Evolutionary conservation across 2,329 filamentous ascomycete genomes (phyloP), one percentile per base, ranked within the genome.

Genomic region (Alternaria consortialis): DNA sequence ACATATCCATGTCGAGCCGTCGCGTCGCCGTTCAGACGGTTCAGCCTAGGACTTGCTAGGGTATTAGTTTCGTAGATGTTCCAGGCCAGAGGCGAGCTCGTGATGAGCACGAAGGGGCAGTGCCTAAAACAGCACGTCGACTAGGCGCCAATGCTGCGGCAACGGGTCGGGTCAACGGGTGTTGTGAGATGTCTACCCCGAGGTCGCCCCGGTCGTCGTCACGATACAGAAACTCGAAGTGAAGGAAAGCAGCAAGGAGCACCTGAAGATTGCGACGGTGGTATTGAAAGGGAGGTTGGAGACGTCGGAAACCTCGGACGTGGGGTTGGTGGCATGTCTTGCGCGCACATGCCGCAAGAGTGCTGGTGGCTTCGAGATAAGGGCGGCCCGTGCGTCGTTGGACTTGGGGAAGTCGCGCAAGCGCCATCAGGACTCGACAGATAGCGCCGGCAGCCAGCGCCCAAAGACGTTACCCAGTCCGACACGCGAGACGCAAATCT

Each of bases 331-430:
- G 44, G 44, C 50, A 52, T 29, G 56, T 46, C 47, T 53, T 53
- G 56, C 56, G 51, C 36, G 58, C 58, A 64, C 62, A 64, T 64
- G 58, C 62, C 58, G 52, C 46, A 52, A 56, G 36, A 39, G 46
- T 25, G 17, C 34, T 46, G 56, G 44, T 58, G 43, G 53, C 40
- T 23, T 47, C 12, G 36, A 17, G 54, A 58, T 61, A 58, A 61
- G 46, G 50, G 37, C 48, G 42, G 42, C 25, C 53, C 60, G 50
- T 56, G 61, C 61, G 27, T 17, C 27, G 32, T 59, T 50, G 43
- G 36, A 31, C 31, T 58, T 63, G 53, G 44, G 55, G 57, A 58
- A 62, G 46, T 11, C 31, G 29, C 54, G 58, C 50, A 53, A 48
- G 56, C 58, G 58, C 62, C 54, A 62, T 54, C 51, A 44, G 36